Evolutionary conservation across 768 basidiomycete genomes (phyloP), one percentile per base, ranked within the genome.

Genomic region (Leccinum aurantiacum): DNA sequence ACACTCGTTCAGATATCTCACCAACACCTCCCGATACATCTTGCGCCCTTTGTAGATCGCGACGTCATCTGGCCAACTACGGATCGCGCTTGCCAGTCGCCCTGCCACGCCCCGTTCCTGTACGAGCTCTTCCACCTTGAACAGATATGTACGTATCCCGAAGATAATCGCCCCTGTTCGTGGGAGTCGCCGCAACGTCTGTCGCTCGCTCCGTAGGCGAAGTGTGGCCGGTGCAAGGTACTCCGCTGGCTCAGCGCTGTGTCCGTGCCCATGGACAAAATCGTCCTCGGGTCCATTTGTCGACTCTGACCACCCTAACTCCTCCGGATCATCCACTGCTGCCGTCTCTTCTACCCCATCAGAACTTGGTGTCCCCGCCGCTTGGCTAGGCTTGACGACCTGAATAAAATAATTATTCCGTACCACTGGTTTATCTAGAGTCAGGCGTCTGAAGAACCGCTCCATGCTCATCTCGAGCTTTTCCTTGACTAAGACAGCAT

Each of bases 391-490:
- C 60, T 73, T 73, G 49, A 77, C 78, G 54, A 78, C 70, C 64
- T 79, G 79, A 53, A 81, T 69, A 56, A 76, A 73, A 72, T 87
- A 90, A 72, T 92, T 91, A 74, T 87, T 87, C 54, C 91, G 83
- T 59, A 79, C 72, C 53, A 91, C 85, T 8, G 89, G 85, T 70
- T 88, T 86, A 70, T 88, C 84, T 49, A 88, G 78, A 27, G 82
- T 63, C 66, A 91, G 70, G 53, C 85, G 82, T 64, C 78, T 81
- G 78, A 92, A 89, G 77, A 87, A 92, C 53, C 88, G 82, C 62
- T 81, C 83, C 76, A 90, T 79, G 65, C 85, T 87, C 31, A 71
- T 74, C 59, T 89, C 80, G 35, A 91, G 77, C 69, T 84, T 87
- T 61, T 83, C 82, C 67, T 80, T 72, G 69, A 86, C 86, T 87